Base-by-base conservation (phyloP, 1,139 yeast species). In the Diutina scorzettiae region DNA sequence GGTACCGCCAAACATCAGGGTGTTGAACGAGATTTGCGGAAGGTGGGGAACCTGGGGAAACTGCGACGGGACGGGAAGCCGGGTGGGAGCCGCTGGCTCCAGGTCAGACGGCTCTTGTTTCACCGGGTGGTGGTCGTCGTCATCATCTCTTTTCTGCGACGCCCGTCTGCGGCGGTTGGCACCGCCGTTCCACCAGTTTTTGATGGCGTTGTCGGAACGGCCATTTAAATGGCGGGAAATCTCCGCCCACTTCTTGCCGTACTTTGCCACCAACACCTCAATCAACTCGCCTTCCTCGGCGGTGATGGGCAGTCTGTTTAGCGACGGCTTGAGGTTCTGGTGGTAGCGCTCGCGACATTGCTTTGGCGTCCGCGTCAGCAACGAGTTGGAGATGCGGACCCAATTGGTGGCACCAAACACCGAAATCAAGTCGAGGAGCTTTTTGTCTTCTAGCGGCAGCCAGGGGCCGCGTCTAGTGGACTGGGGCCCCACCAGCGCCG, bases 101-200 rank as follows among this genome's bases (percentile, higher is more conserved):
- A 12, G 14, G 5, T 27, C 30, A 11, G 14, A 5, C 5, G 30
- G 30, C 14, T 23, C 9, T 6, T 6, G 6, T n/a, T n/a, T n/a
- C n/a, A n/a, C n/a, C n/a, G n/a, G n/a, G n/a, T n/a, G n/a, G 31
- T 30, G 21, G 25, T 23, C 39, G 19, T 34, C 39, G 17, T 23
- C 28, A 14, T 34, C 39, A 20, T 21, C 27, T 7, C 16, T 21
- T 28, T 34, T 34, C n/a, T 44, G 48, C 36, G 43, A 41, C 19
- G 47, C 49, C 18, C 52, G 45, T 51, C 86, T 70, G 49, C 94
- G 64, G 46, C 93, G 69, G 53, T 82, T 84, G 16, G 93, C 89
- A 11, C 94, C 93, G 6, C 95, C 94, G 55, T 87, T 87, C 96
- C 95, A 87, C 96, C 96, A 87, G 61, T 86, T 86, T 57, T 87